Percentiles rank a stretch among this genome's conserved stretches.
Evolutionary conservation across 208 protist species (phyloP).

Genomic region (Trypanosoma vivax): DNA sequence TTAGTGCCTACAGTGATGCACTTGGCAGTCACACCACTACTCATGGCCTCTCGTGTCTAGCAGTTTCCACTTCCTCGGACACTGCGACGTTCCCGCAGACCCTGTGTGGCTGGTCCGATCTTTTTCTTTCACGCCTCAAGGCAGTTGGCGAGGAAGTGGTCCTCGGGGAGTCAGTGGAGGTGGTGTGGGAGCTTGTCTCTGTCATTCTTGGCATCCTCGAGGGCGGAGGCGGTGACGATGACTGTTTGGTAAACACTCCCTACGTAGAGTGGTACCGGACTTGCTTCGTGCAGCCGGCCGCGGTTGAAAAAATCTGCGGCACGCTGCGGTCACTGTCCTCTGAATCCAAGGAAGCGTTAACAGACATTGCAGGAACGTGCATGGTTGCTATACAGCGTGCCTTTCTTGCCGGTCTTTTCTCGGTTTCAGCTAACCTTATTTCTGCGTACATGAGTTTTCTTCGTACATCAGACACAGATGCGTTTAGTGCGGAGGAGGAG

Average conservation of each 20-base stretch:
- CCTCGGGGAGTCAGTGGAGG: conserved; percentile 22
- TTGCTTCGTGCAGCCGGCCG: conserved; percentile 23
- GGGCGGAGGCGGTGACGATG: conserved; percentile 18
- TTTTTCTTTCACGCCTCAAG: conserved; percentile 26
- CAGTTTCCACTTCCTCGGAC: background rate
- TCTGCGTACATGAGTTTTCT: conserved; percentile 38
- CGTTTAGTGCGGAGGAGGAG: conserved; percentile 57
- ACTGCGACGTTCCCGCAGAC: background rate
- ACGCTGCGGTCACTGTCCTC: conserved; percentile 13
- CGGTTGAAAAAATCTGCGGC: conserved; percentile 23
- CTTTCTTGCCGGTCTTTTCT: conserved; percentile 57
- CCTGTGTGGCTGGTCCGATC: conserved; percentile 25
- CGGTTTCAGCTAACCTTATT: conserved; percentile 42
- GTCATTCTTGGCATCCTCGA: conserved; percentile 37
- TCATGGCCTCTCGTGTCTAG: no score
- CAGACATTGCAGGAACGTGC: conserved; percentile 36
- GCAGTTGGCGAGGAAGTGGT: conserved; percentile 9
- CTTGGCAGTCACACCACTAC: background rate
- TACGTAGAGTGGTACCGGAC: conserved; percentile 51
- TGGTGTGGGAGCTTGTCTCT: conserved; percentile 43
- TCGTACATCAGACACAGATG: conserved; percentile 22
- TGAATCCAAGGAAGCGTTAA: conserved; percentile 9
- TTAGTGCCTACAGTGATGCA: conserved; percentile 6
- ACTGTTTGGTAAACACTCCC: conserved; percentile 35
- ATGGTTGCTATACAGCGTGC: conserved; percentile 45